Base-by-base conservation (phyloP, 805 yeast species). In the Nakazawaea sp. region DNA sequence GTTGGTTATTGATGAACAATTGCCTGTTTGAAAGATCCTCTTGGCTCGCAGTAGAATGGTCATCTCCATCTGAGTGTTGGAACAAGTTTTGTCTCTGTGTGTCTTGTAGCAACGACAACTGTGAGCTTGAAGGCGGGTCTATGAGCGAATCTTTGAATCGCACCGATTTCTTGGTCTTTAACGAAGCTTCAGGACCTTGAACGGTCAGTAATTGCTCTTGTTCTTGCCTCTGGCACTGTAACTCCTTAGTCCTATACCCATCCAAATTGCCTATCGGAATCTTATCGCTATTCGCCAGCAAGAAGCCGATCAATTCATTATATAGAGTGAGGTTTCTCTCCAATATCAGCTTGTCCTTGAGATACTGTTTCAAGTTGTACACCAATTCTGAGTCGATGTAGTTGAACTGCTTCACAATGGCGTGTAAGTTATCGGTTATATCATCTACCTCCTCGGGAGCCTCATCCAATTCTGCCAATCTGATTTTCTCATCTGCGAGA, bases 1-100 rank as follows among this genome's bases (percentile, higher is more conserved):
- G 75, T 39, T 72, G 72, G 39, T 75, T 60, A 18, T 45, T 46
- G 9, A 56, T 53, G 35, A 59, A 60, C 2, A 60, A 32, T 33
- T 59, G 59, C 23, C 45, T 46, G 35, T 59, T 53, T 5, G 59
- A 46, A 37, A 52, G 32, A 7, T 42, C 45, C 17, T 46, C 33
- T 12, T 13, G n/a, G 16, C n/a, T 26, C n/a, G 5, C 16, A n/a
- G 27, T 17, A 7, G 41, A 30, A 20, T 12, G 20, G n/a, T 17
- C 27, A 13, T 31, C 36, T 8, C 5, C 20, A 9, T 17, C 18
- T 20, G 15, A 24, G 26, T 27, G 18, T 19, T 13, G 33, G 26
- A 27, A 33, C 15, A 30, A 28, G 23, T 11, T n/a, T 30, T n/a
- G 29, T 30, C 24, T 40, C 32, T 17, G 24, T 12, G 19, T 4